These are phyloP conservation scores for Combretum micranthum DNA, from an alignment of 345 rosid genomes.

Conservation along the genomic window DNA sequence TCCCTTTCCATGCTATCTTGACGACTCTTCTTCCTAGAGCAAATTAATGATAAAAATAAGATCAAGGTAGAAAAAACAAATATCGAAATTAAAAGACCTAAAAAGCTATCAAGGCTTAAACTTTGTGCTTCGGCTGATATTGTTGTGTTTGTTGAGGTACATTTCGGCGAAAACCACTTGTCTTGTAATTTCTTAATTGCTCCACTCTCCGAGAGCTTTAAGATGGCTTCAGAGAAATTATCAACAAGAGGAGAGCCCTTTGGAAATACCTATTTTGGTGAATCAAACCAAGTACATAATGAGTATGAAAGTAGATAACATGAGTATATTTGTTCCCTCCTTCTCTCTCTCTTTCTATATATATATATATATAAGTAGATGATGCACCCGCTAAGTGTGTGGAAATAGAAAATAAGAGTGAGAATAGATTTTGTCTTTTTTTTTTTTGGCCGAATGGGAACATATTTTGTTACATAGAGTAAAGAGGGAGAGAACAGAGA, in stretches of 20 bases:
- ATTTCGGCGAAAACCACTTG: constrained; percentile 23
- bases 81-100: constrained; percentile 32
- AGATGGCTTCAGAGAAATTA: constrained; percentile 41
- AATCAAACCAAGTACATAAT: neutral
- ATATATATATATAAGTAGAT: too few relatives aligned
- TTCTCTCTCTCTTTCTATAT: too few relatives aligned
- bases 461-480: too few relatives aligned
- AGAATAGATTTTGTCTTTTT: too few relatives aligned
- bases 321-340: neutral
- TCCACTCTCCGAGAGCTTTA: constrained; percentile 34
- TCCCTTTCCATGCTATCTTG: neutral
- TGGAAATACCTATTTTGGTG: constrained; percentile 33
- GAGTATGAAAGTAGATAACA: neutral
- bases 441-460: too few relatives aligned
- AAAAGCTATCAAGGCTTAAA: constrained; percentile 34
- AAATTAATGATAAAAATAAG: constrained; percentile 14
- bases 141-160: constrained; percentile 13
- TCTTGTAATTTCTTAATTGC: constrained; percentile 17
- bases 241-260: constrained; percentile 35
- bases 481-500: too few relatives aligned
- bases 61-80: constrained; percentile 33
- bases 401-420: too few relatives aligned
- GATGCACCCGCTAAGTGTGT: too few relatives aligned
- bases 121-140: constrained; percentile 6
- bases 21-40: neutral